phyloP scores from a whole-genome alignment of 768 basidiomycete species.

The Mycena floridula region DNA sequence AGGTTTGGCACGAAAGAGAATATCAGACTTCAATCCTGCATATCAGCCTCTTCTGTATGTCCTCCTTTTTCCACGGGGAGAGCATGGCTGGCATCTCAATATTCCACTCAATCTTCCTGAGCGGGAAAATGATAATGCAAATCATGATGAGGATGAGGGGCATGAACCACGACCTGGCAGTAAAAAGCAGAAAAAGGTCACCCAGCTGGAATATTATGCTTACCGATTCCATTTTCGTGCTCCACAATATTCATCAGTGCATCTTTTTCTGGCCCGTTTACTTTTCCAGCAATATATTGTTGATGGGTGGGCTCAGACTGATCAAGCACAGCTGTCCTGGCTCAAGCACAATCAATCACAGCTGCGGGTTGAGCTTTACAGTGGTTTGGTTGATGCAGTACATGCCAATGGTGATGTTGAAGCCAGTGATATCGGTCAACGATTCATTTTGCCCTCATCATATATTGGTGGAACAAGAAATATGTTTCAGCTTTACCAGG shows the following conservation, averaged over 20 bases:
- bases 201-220: slow-evolving; percentile 9
- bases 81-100: background rate
- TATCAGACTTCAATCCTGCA: slow-evolving; percentile 26
- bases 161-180: background rate
- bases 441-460: slow-evolving; percentile 28
- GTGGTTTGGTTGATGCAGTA: slow-evolving; percentile 22
- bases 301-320: slow-evolving; percentile 30
- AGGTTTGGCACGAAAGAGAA: slow-evolving; percentile 18
- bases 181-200: slow-evolving; percentile 12
- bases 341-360: slow-evolving; percentile 22
- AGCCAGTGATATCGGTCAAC: slow-evolving; percentile 22
- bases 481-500: slow-evolving; percentile 36
- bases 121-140: background rate
- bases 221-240: slow-evolving; percentile 16
- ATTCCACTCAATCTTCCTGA: slow-evolving; percentile 5
- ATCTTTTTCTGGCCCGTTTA: slow-evolving; percentile 22
- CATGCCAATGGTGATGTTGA: slow-evolving; percentile 15
- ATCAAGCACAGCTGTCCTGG: slow-evolving; percentile 18
- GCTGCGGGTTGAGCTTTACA: slow-evolving; percentile 27
- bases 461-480: slow-evolving; percentile 25
- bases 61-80: slow-evolving; percentile 30
- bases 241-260: slow-evolving; percentile 15
- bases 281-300: slow-evolving; percentile 35
- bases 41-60: slow-evolving; percentile 38
- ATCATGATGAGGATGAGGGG: background rate